phyloP scores from a whole-genome alignment of 805 yeast genomes.

The Nakazawaea laoshanensis region DNA sequence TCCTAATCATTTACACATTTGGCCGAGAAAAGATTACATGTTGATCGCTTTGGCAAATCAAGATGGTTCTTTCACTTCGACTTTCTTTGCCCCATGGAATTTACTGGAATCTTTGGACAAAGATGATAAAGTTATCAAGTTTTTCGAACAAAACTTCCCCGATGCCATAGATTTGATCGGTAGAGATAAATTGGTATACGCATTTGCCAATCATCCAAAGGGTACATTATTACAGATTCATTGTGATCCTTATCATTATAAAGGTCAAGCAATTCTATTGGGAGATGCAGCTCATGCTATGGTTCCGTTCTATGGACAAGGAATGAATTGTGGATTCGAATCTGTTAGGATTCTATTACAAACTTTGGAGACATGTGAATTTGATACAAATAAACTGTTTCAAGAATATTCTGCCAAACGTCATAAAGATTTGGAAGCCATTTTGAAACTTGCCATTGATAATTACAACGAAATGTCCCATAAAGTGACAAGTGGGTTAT shows the following conservation, averaged over 20 bases:
- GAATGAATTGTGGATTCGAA: constrained; percentile 94
- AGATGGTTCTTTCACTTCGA: constrained; percentile 84
- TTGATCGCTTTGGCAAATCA: constrained; percentile 80
- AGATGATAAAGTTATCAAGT: constrained; percentile 29
- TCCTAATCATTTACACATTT: constrained; percentile 78
- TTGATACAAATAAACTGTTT: constrained; percentile 36
- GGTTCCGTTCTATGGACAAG: constrained; percentile 99
- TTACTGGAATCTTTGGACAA: constrained; percentile 45
- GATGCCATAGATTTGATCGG: constrained; percentile 74
- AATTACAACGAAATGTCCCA: constrained; percentile 87
- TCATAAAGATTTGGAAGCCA: constrained; percentile 63
- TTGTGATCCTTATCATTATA: constrained; percentile 60
- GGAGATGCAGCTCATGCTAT: constrained; percentile 96
- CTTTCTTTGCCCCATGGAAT: constrained; percentile 78
- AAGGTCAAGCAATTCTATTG: constrained; percentile 55
- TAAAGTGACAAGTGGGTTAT: constrained; percentile 55
- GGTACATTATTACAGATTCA: constrained; percentile 72
- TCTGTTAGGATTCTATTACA: constrained; percentile 67
- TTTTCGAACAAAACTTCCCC: constrained; percentile 56
- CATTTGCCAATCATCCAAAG: constrained; percentile 53
- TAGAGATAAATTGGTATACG: constrained; percentile 35
- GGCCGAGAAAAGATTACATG: constrained; percentile 89
- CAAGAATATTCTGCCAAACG: constrained; percentile 44
- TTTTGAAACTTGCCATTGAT: constrained; percentile 67
- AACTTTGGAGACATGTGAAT: constrained; percentile 28